phyloP scores from a whole-genome alignment of 805 yeast genomes.

The Lachancea lanzarotensis region DNA sequence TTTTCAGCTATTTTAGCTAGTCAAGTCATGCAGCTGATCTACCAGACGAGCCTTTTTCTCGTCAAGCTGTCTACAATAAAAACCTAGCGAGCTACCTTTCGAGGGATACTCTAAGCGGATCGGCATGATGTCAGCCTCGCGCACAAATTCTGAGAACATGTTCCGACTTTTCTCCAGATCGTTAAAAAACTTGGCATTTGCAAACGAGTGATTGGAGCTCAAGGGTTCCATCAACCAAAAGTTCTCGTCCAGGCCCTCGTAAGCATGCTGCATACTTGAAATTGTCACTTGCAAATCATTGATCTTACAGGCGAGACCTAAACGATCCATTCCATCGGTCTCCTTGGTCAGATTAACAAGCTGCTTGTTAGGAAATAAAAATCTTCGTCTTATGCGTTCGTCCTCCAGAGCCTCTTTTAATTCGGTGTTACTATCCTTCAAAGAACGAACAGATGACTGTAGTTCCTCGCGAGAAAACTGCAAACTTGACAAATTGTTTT shows the following conservation, averaged over 20 bases:
- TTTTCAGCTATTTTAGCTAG: not conserved
- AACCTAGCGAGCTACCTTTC: not conserved
- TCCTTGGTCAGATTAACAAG: constrained; percentile 34
- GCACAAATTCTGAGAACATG: not conserved
- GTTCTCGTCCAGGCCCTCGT: not conserved
- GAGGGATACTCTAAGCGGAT: not conserved
- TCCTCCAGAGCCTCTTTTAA: constrained; percentile 20
- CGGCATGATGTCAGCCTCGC: not conserved
- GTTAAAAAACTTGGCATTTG: not conserved
- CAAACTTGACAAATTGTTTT: constrained; percentile 20
- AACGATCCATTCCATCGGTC: constrained; percentile 29
- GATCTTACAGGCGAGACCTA: constrained; percentile 41
- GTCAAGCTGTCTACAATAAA: not conserved
- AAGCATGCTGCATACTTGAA: not conserved
- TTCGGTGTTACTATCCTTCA: constrained; percentile 13
- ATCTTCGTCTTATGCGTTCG: constrained; percentile 24
- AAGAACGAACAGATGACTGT: constrained; percentile 7
- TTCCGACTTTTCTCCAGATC: not conserved
- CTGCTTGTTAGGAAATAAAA: constrained; percentile 22
- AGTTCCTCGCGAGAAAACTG: constrained; percentile 19
- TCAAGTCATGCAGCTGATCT: not conserved
- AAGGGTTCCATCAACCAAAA: not conserved
- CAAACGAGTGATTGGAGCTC: not conserved
- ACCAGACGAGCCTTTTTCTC: not conserved
- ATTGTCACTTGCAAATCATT: constrained; percentile 30